phyloP scores from a whole-genome alignment of 139 green algal species.

The Chlorella sp. region DNA sequence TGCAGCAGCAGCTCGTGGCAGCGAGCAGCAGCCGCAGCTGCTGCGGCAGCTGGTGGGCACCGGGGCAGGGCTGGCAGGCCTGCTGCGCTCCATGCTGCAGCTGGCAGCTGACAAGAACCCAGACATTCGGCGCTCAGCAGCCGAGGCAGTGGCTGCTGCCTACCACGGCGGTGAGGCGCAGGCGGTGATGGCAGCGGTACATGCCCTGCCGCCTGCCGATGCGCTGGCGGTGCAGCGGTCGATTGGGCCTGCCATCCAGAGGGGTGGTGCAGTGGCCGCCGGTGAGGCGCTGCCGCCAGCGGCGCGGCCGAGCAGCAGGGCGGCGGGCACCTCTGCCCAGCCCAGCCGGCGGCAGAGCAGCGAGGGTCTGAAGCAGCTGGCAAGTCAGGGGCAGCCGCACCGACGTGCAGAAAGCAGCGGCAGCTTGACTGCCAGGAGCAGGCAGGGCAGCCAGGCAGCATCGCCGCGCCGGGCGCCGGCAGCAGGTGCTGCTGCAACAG shows the following conservation, averaged over 20 bases:
- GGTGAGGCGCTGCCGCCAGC: neutral
- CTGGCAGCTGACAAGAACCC: slow-evolving; percentile 59
- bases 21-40: slow-evolving; percentile 1
- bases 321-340: neutral
- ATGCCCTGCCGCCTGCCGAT: slow-evolving; percentile 24
- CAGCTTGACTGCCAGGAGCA: slow-evolving; percentile 12
- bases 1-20: neutral
- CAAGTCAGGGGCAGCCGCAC: neutral
- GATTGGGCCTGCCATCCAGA: slow-evolving; percentile 27
- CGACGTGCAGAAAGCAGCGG: neutral
- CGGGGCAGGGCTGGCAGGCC: neutral
- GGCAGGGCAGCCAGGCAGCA: slow-evolving; percentile 10
- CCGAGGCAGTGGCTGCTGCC: slow-evolving; percentile 37
- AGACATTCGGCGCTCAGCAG: slow-evolving; percentile 58
- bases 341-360: slow-evolving; percentile 26
- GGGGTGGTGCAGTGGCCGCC: neutral
- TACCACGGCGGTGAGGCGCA: slow-evolving; percentile 24
- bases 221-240: slow-evolving; percentile 41
- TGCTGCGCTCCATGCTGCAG: slow-evolving; percentile 46
- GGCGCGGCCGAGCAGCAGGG: neutral
- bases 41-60: slow-evolving; percentile 25
- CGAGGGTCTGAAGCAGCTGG: slow-evolving; percentile 1
- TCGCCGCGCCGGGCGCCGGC: neutral
- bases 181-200: slow-evolving; percentile 27
- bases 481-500: neutral